These are phyloP conservation scores for Exophiala sideris DNA, from an alignment of 2,329 filamentous ascomycete genomes.

Conservation along the genomic window DNA sequence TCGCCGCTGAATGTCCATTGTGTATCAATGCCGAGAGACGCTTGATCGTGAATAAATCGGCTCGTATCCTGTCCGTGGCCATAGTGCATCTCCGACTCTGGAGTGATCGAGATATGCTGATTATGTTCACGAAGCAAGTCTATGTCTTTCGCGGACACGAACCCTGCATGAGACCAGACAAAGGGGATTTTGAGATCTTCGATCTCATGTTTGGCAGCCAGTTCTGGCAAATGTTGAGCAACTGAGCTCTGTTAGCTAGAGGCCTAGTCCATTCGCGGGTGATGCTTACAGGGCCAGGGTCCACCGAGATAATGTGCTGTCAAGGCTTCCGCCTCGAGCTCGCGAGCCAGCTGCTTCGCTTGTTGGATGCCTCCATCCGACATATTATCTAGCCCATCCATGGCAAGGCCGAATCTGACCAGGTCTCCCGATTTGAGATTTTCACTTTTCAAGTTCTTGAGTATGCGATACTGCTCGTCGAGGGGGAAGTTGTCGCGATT, in stretches of 20 bases:
- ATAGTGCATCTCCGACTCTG: constrained; percentile 59
- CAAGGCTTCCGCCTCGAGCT: neutral
- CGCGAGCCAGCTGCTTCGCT: neutral
- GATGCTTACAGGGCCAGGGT: neutral
- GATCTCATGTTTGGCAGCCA: neutral
- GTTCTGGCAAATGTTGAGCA: neutral
- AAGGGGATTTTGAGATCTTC: neutral
- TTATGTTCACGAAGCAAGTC: constrained; percentile 48
- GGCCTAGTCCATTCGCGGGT: neutral
- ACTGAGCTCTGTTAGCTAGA: neutral
- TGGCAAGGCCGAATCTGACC: neutral
- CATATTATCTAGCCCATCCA: neutral
- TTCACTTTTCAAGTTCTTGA: neutral
- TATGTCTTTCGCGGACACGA: constrained; percentile 30
- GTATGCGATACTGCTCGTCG: neutral
- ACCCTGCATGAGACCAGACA: constrained; percentile 5
- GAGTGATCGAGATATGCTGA: constrained; percentile 56
- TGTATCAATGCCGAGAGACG: constrained; percentile 54
- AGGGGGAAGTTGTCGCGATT: neutral
- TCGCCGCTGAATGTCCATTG: constrained; percentile 53
- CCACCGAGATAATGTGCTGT: neutral
- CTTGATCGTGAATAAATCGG: constrained; percentile 50
- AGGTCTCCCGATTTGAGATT: neutral
- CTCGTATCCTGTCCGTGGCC: constrained; percentile 50
- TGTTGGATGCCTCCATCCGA: neutral